A percentile compares a stretch with the other conserved stretches of the same genome.
These are phyloP conservation scores for Cardamine resedifolia DNA, from an alignment of 345 rosid genomes.

Conservation along the genomic window DNA sequence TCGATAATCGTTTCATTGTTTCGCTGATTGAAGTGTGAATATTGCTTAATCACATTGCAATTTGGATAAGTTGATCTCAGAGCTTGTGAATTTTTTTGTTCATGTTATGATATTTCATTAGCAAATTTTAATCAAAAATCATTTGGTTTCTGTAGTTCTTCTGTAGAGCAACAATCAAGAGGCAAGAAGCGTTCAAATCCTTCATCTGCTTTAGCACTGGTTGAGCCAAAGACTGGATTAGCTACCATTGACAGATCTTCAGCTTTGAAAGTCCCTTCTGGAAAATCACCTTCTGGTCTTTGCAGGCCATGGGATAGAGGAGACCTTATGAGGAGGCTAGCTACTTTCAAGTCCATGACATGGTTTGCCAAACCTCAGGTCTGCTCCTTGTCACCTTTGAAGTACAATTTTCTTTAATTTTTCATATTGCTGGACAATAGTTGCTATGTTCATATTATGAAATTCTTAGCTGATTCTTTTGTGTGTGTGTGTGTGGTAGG, in stretches of 20 bases:
- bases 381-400: conserved; percentile 13
- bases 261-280: conserved; percentile 33
- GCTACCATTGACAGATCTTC: conserved; percentile 37
- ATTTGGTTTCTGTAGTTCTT: conserved; percentile 39
- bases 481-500: conserved; percentile 47
- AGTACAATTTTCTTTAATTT: background rate
- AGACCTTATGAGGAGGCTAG: conserved; percentile 80
- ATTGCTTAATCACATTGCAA: background rate
- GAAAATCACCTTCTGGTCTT: conserved; percentile 46
- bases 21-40: conserved; percentile 6
- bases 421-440: background rate
- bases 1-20: background rate
- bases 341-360: conserved; percentile 94
- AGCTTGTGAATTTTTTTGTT: background rate
- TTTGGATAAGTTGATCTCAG: background rate
- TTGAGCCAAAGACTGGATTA: conserved; percentile 44
- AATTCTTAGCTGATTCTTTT: background rate
- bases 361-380: conserved; percentile 98
- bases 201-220: conserved; percentile 52
- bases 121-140: background rate
- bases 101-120: background rate
- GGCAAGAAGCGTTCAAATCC: conserved; percentile 61
- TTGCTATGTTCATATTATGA: background rate
- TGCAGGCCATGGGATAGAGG: conserved; percentile 95
- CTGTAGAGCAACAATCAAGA: conserved; percentile 42